phyloP scores from a whole-genome alignment of 257 asterid genomes.

The Plantago ovata region DNA sequence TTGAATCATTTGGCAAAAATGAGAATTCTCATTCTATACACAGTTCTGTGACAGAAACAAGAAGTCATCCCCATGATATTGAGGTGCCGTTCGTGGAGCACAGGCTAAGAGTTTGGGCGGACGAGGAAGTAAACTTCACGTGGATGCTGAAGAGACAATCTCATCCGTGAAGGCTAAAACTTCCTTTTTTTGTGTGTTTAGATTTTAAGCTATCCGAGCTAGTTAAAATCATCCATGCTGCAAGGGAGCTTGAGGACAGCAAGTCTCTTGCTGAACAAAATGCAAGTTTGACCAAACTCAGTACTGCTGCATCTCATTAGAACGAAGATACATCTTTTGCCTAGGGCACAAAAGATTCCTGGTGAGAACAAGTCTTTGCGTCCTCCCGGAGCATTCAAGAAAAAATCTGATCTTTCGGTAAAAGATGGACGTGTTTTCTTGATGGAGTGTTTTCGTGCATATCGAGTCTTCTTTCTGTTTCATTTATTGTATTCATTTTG shows the following conservation, averaged over 20 bases:
- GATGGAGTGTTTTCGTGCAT: no score
- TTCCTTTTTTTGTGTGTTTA: conserved; percentile 42
- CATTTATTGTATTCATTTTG: no score
- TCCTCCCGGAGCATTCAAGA: conserved; percentile 99
- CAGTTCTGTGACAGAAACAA: conserved; percentile 25
- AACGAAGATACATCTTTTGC: conserved; percentile 72
- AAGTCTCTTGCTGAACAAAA: conserved; percentile 73
- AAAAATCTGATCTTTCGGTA: conserved; percentile 93
- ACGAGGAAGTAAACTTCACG: conserved; percentile 94
- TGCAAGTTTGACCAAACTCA: conserved; percentile 81
- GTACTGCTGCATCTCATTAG: conserved; percentile 96
- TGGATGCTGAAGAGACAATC: conserved; percentile 81
- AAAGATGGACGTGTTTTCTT: conserved; percentile 96
- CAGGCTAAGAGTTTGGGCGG: conserved; percentile 95
- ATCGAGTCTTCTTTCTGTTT: no score
- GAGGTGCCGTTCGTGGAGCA: conserved; percentile 83
- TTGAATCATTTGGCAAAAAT: conserved; percentile 68
- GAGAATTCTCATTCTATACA: conserved; percentile 23
- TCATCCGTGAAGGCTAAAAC: conserved; percentile 88
- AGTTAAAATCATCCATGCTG: conserved; percentile 75
- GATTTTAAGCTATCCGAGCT: conserved; percentile 92
- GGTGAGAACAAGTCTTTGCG: conserved; percentile 94
- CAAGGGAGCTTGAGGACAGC: conserved; percentile 87
- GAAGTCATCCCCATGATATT: conserved; percentile 89
- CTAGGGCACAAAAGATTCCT: conserved; percentile 95